Base-by-base conservation (phyloP, 495 filamentous ascomycete species). In the Sordaria brevicollis region DNA sequence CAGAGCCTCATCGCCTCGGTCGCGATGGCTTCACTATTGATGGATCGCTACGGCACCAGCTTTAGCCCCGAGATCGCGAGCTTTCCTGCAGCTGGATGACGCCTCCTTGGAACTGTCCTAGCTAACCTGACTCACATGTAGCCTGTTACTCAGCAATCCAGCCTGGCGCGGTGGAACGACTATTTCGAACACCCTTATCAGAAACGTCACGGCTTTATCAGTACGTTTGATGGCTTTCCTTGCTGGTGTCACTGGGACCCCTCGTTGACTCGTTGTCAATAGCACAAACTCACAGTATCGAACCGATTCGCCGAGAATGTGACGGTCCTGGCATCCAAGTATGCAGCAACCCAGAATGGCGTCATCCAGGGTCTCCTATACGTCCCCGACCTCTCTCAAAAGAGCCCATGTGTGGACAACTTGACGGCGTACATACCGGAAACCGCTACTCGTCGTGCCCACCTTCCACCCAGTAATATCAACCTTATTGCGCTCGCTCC, bases 401-500 rank as follows among this genome's bases (percentile, higher is more conserved):
- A 79, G 65, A 85, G 89, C 69, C 75, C 82, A 0, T 97, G 94
- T 78, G 82, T 83, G 69, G 79, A 88, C 33, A 76, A 86, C 38
- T 86, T 88, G 13, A 78, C 78, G 21, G 72, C 78, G 4, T 87
- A 86, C 70, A 82, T 97, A 13, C 92, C 94, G 0, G 41, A 75
- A n/a, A 93, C 93, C 77, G 92, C 87, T 49, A 94, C 91, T 13
- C 86, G 91, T 25, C 83, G 86, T 70, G 77, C 83, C 66, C 87
- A 95, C 74, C 86, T 97, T 3, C 89, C 90, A 1, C 82, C 87
- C 4, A 84, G 89, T n/a, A 86, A 87, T 77, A 81, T 86, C 57
- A 80, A 83, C 68, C 78, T 84, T n/a, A 86, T 97, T 43, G 94
- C 88, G 21, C 79, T 97, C n/a, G 93, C 90, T 9, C 94, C 94